Conservation (phyloP, 2,329 filamentous ascomycete genomes). For the Verticillium tricorpus region DNA sequence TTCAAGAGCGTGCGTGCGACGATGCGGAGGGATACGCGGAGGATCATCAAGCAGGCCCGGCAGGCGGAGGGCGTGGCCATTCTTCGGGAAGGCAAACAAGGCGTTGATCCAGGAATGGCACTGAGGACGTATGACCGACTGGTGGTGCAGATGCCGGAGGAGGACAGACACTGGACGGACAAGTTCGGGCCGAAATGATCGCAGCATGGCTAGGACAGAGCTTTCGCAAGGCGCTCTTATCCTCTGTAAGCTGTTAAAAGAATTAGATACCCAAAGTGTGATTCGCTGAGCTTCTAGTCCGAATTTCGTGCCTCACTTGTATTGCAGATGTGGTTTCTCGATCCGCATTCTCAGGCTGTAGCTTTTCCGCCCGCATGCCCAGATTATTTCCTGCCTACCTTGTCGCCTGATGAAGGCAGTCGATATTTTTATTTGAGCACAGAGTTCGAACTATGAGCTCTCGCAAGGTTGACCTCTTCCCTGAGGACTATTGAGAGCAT, state of each 20-base stretch:
- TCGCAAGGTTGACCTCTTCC: too few relatives aligned
- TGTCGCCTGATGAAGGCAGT: too few relatives aligned
- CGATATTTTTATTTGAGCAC: too few relatives aligned
- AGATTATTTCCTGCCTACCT: too few relatives aligned
- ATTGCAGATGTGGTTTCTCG: too few relatives aligned
- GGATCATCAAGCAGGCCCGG: conserved; percentile 1
- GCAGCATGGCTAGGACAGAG: not conserved
- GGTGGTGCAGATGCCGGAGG: not conserved
- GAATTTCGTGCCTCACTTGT: too few relatives aligned
- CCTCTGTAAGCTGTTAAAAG: not conserved
- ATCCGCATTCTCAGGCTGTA: too few relatives aligned
- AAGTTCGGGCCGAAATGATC: not conserved
- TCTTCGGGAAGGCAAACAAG: not conserved
- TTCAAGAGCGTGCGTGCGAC: conserved; percentile 13
- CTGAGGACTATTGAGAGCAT: too few relatives aligned
- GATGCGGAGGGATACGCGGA: conserved; percentile 9
- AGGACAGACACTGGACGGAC: not conserved
- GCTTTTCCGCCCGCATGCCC: too few relatives aligned
- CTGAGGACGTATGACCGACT: not conserved
- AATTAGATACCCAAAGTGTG: too few relatives aligned
- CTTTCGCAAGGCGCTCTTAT: not conserved
- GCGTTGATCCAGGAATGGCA: not conserved
- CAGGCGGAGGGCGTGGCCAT: not conserved
- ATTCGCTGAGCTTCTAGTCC: too few relatives aligned
- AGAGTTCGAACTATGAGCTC: too few relatives aligned